Base-by-base conservation (phyloP, 371 early-diverging fungal genomes). In the Lichtheimia ramosa region DNA sequence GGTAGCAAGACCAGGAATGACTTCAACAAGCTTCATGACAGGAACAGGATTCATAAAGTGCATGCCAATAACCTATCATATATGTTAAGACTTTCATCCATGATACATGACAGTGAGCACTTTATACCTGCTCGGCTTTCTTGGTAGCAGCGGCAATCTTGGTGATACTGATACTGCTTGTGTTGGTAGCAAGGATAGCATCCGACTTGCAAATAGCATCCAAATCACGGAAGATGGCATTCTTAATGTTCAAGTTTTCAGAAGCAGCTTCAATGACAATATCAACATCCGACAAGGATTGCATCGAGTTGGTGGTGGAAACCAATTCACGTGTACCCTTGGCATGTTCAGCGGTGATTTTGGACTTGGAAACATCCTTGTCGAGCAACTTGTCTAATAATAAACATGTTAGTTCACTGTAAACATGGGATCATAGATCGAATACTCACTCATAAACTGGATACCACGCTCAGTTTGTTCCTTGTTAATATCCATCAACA, bases 11-110 rank as follows among this genome's bases (percentile, higher is more conserved):
- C 97, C 97, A 7, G 98, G 94, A 65, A 98, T 98, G 62, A 98
- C 88, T 73, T 98, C 98, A 2, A 98, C 97, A 23, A 97, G 79
- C 76, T 94, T 93, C 98, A 98, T 98, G 53, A 98, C 95, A 4
- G 98, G 98, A 15, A 98, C 97, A 34, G 95, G 92, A 74, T 94
- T 94, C 93, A 95, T 93, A 65, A 94, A 95, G 66, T 93, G 94
- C 92, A 94, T 93, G 43, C 93, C 94, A 69, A 94, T 89, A 34
- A 95, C 92, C 75, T 82, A 66, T 41, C 16, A 53, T 46, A n/a
- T 16, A 46, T 46, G 12, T 21, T n/a, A 21, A 18, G n/a, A n/a
- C 1, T 21, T 21, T 10, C 18, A 14, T 39, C 13, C 53, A 28
- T 27, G 16, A 5, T n/a, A n/a, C n/a, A 53, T 53, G 28, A 39